Conservation (phyloP, 345 rosid genomes). For the Eucalyptus cloeziana region DNA sequence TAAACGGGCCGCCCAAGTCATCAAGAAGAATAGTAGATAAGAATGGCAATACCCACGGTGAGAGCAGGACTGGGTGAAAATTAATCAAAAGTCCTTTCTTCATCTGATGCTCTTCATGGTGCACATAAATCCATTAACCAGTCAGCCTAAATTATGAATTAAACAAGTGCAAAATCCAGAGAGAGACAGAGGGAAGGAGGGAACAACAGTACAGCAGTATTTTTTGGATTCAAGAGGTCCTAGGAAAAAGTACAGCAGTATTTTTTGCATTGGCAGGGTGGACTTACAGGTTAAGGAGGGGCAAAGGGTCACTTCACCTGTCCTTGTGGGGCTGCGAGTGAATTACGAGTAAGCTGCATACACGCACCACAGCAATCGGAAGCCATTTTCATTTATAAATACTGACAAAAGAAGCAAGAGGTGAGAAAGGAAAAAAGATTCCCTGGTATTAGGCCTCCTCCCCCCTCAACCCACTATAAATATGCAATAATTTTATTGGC, state of each 20-base stretch:
- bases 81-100: not conserved
- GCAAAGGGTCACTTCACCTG: not conserved
- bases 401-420: not conserved
- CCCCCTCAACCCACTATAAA: not conserved
- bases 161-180: not conserved
- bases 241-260: not conserved
- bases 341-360: not conserved
- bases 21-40: constrained; percentile 4
- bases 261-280: not conserved
- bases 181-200: not conserved
- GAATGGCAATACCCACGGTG: not conserved
- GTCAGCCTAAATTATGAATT: not conserved
- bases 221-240: not conserved
- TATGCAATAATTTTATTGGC: not conserved
- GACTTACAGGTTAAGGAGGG: not conserved
- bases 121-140: not conserved
- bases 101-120: not conserved
- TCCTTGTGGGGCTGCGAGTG: not conserved
- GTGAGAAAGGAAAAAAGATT: not conserved
- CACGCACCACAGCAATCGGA: not conserved
- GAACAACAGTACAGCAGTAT: not conserved
- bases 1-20: not conserved
- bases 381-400: not conserved
- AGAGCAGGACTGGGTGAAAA: not conserved
- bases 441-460: not conserved